Base-by-base conservation (phyloP, 441 rosid genomes). In the Erodium moschatum region DNA sequence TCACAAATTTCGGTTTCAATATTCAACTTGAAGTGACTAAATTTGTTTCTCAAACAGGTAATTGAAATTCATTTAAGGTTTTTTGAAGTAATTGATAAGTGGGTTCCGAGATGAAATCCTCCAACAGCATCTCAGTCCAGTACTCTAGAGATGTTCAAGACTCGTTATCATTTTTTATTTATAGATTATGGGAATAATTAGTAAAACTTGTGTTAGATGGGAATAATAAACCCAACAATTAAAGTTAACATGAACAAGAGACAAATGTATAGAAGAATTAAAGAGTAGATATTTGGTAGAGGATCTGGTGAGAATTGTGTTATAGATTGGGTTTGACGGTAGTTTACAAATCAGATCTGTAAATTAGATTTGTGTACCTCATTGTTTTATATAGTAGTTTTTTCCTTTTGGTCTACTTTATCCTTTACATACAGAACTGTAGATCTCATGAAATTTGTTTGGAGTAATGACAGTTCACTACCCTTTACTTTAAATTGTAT, bases 11-110 rank as follows among this genome's bases (percentile, higher is more conserved):
- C 9, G 19, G 63, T 18, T 58, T 58, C 40, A 12, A 29, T 62
- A 10, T 62, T 13, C 27, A 18, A 24, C 29, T 62, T 27, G 65
- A 24, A 61, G 18, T 62, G 27, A 62, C 38, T 21, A 9, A 9
- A 29, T 2, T 61, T 38, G 46, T 74, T 42, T 71, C 65, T 73
- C 35, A n/a, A 70, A 56, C 79, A 77, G 83, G 75, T 48, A 60
- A 35, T 6, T 11, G 29, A 69, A 66, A 69, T 18, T 48, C 24
- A 65, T 8, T 5, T 38, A 38, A 6, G 42, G 1, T 38, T 5
- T 0, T 38, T 6, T 38, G 42, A 38, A 50, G 9, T 64, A 56
- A 0, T 46, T 18, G 50, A 76, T 6, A 64, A 33, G 69, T 48
- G 58, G 60, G 12, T 65, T 60, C 29, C 44, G 16, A 71, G 60